phyloP scores from a whole-genome alignment of 805 yeast genomes.

The Nadsonia fulvescens region DNA sequence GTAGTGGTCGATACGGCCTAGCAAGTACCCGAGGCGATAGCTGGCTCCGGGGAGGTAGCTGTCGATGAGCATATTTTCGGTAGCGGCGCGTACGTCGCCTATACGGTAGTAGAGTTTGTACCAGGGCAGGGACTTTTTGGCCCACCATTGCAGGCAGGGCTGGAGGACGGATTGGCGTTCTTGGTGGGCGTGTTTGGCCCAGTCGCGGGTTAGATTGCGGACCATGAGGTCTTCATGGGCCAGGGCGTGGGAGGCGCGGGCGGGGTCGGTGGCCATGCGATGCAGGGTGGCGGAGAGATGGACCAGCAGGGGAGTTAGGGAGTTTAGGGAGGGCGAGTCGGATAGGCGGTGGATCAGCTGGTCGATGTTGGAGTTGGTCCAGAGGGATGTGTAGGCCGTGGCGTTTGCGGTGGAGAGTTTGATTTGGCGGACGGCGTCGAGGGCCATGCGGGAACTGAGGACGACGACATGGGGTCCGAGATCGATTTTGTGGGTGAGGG shows the following conservation, averaged over 20 bases:
- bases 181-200: constrained; percentile 22
- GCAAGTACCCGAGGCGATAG: constrained; percentile 14
- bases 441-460: constrained; percentile 3
- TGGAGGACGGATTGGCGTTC: constrained; percentile 20
- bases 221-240: no score
- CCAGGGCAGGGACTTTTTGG: constrained; percentile 16
- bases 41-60: constrained; percentile 16
- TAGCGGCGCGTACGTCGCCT: constrained; percentile 20
- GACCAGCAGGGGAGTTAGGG: no score
- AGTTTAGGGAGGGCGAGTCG: constrained; percentile 32
- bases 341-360: constrained; percentile 9
- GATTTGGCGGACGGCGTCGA: constrained; percentile 8
- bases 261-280: background rate
- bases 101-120: constrained; percentile 19
- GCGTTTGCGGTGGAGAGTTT: constrained; percentile 14
- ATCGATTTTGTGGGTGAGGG: constrained; percentile 14
- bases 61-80: constrained; percentile 8
- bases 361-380: constrained; percentile 12
- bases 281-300: background rate
- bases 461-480: constrained; percentile 14
- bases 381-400: constrained; percentile 10
- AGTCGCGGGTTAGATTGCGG: no score
- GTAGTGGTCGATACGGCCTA: constrained; percentile 16
- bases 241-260: constrained; percentile 1
- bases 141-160: constrained; percentile 12